Evolutionary conservation across 768 basidiomycete genomes (phyloP).

Genomic region (Agrocybe praecox): DNA sequence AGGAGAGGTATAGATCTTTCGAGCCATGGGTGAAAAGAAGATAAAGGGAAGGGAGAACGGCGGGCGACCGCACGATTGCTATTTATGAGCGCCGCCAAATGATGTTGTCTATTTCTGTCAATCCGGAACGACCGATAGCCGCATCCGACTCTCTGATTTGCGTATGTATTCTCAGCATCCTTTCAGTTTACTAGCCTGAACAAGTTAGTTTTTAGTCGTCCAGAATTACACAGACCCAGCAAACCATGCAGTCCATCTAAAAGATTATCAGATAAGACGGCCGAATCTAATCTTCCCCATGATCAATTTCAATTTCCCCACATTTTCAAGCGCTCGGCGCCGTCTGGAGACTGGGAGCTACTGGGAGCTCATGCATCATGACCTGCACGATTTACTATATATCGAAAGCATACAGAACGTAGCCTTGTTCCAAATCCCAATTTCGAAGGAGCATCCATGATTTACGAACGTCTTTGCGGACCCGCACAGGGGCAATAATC

Average conservation of each 20-base stretch:
- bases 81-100: neutral
- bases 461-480: too few species aligned
- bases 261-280: neutral
- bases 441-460: too few species aligned
- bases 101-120: neutral
- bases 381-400: too few species aligned
- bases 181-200: neutral
- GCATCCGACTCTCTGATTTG: neutral
- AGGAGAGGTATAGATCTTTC: slow-evolving; percentile 50
- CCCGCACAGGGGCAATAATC: too few species aligned
- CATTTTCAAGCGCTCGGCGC: neutral
- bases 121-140: neutral
- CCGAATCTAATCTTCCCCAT: neutral
- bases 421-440: too few species aligned
- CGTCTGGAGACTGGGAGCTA: too few species aligned
- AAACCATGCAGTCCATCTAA: neutral
- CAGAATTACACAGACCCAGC: neutral
- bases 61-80: neutral
- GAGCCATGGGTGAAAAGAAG: slow-evolving; percentile 29
- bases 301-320: neutral
- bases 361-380: too few species aligned
- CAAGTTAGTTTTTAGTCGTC: neutral
- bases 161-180: neutral
- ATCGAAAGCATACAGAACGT: too few species aligned
- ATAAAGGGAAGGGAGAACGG: slow-evolving; percentile 4